Conservation (phyloP, 371 early-diverging fungal species). For the Rhizopus delemar region DNA sequence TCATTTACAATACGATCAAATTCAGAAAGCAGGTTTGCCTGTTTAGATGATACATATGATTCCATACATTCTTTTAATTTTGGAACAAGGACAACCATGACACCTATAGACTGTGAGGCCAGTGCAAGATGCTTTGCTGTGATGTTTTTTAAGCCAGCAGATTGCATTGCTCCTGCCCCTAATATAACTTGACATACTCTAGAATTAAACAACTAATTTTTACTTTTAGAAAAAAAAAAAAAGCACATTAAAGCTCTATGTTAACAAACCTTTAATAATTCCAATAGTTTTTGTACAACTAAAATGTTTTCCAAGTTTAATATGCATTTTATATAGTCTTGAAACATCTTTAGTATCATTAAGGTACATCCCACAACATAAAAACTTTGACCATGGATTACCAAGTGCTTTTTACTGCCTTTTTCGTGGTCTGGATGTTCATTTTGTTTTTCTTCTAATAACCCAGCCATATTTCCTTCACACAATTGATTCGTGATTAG, state of each 20-base stretch:
- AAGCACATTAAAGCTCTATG: background rate
- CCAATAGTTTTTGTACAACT: conserved; percentile 80
- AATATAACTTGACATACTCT: conserved; percentile 91
- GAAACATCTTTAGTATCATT: conserved; percentile 82
- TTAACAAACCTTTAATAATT: conserved; percentile 71
- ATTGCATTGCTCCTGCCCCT: conserved; percentile 93
- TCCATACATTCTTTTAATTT: conserved; percentile 73
- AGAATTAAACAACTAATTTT: conserved; percentile 80
- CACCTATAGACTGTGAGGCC: conserved; percentile 87
- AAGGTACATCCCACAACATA: conserved; percentile 85
- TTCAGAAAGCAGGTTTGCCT: conserved; percentile 75
- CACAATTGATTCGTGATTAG: conserved; percentile 76
- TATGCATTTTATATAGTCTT: conserved; percentile 83
- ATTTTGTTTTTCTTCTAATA: conserved; percentile 12
- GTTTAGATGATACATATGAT: conserved; percentile 69
- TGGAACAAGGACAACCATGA: conserved; percentile 85
- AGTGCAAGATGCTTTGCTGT: conserved; percentile 92
- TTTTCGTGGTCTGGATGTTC: conserved; percentile 6
- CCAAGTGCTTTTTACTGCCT: conserved; percentile 46
- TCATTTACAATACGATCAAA: conserved; percentile 84
- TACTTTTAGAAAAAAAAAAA: background rate
- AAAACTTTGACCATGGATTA: conserved; percentile 67
- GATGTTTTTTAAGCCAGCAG: conserved; percentile 93
- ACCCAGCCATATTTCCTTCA: conserved; percentile 34
- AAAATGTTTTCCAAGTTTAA: conserved; percentile 75